Conservation (phyloP, 2,329 filamentous ascomycete species). For the Peltaster fructicola region DNA sequence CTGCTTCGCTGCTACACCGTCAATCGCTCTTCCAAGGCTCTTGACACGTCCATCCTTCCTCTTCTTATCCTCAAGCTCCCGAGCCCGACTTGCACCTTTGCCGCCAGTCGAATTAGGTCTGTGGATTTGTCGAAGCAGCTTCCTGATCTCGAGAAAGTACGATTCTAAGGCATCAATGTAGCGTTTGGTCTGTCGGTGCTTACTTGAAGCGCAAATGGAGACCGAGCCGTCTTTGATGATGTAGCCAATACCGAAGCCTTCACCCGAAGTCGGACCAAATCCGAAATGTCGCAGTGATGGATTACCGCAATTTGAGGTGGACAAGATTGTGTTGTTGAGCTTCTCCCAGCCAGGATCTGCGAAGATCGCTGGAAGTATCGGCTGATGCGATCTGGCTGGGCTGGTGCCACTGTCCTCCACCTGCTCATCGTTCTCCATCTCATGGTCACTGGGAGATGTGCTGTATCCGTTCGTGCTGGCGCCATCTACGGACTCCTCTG, state of each 20-base stretch:
- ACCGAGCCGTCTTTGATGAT: slow-evolving; percentile 94
- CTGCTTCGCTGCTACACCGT: slow-evolving; percentile 40
- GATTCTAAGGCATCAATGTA: slow-evolving; percentile 80
- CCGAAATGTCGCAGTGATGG: slow-evolving; percentile 88
- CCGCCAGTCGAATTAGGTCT: slow-evolving; percentile 35
- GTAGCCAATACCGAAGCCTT: slow-evolving; percentile 95
- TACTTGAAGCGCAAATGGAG: slow-evolving; percentile 79
- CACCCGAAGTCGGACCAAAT: slow-evolving; percentile 82
- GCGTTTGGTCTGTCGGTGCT: slow-evolving; percentile 81
- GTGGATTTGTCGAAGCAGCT: slow-evolving; percentile 56
- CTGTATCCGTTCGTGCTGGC: slow-evolving; percentile 47
- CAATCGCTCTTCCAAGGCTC: slow-evolving; percentile 55
- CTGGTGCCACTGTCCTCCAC: no score
- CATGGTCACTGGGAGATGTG: slow-evolving; percentile 27
- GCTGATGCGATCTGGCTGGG: slow-evolving; percentile 31
- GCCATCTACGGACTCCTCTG: slow-evolving; percentile 28
- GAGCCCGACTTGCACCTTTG: slow-evolving; percentile 37
- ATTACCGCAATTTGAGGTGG: slow-evolving; percentile 97
- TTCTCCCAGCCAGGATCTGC: slow-evolving; percentile 84
- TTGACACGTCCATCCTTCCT: slow-evolving; percentile 38
- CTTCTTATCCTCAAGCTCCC: slow-evolving; percentile 40
- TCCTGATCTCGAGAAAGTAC: slow-evolving; percentile 79
- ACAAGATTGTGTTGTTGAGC: slow-evolving; percentile 83
- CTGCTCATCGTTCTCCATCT: no score
- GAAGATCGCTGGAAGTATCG: slow-evolving; percentile 61